phyloP scores from a whole-genome alignment of 192 early-diverging fungal genomes.

The Podila clonocystis region DNA sequence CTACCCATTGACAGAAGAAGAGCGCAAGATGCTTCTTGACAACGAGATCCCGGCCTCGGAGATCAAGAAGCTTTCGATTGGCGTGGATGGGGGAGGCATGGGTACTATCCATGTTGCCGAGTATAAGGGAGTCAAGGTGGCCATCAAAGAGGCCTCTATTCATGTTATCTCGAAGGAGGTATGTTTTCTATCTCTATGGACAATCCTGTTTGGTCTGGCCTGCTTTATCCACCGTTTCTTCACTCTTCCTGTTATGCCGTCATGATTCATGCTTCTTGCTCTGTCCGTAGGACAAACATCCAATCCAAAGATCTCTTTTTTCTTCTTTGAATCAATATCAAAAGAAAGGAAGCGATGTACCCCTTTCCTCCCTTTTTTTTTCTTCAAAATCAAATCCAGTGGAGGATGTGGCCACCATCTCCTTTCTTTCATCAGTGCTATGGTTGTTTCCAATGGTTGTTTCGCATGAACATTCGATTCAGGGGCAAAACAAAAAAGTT shows the following conservation, averaged over 20 bases:
- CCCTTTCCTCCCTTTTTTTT: too few relatives aligned
- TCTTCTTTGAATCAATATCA: neutral
- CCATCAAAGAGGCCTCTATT: constrained; percentile 35
- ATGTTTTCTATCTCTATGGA: neutral
- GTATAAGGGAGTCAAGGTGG: constrained; percentile 43
- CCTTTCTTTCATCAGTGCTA: too few relatives aligned
- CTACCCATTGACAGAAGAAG: constrained; percentile 16
- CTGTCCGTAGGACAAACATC: neutral
- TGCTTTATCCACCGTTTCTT: neutral
- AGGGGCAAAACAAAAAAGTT: too few relatives aligned
- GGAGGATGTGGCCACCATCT: too few relatives aligned
- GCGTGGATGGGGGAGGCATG: constrained; percentile 47
- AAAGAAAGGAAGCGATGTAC: too few relatives aligned
- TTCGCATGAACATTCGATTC: too few relatives aligned
- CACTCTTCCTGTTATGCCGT: neutral
- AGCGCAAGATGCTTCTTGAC: constrained; percentile 7
- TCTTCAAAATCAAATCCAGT: too few relatives aligned
- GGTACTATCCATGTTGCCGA: constrained; percentile 39
- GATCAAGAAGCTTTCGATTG: constrained; percentile 42
- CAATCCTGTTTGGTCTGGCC: neutral
- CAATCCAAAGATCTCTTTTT: neutral
- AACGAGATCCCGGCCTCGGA: constrained; percentile 37
- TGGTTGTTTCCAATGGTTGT: too few relatives aligned
- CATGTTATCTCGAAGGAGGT: constrained; percentile 43
- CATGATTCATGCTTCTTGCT: neutral